Conservation (phyloP, 441 rosid species). For the Mallotus japonicus region DNA sequence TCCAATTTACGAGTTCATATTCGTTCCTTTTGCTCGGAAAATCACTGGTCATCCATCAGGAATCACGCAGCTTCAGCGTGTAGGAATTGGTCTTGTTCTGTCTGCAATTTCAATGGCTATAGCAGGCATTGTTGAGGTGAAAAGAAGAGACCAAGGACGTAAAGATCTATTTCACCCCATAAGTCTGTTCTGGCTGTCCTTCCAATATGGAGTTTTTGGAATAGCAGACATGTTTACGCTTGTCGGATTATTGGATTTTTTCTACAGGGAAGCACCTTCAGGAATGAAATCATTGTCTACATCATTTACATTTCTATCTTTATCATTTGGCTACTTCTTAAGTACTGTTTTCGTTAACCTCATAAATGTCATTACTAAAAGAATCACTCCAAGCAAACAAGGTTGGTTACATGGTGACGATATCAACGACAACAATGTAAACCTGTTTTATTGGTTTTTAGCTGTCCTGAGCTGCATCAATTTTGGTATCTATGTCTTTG, state of each 20-base stretch:
- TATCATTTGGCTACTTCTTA: constrained; percentile 43
- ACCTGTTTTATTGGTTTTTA: constrained; percentile 45
- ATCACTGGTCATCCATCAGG: constrained; percentile 45
- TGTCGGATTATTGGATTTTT: constrained; percentile 46
- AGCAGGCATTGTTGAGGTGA: constrained; percentile 40
- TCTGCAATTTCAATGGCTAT: constrained; percentile 42
- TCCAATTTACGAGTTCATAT: constrained; percentile 37
- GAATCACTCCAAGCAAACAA: constrained; percentile 25
- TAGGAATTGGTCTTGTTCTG: constrained; percentile 46
- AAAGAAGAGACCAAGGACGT: constrained; percentile 33
- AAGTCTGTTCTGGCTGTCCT: constrained; percentile 45
- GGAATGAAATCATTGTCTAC: constrained; percentile 50
- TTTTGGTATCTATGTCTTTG: constrained; percentile 32
- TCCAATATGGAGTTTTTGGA: constrained; percentile 48
- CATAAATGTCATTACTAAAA: constrained; percentile 34
- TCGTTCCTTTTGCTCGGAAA: constrained; percentile 41
- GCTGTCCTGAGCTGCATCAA: constrained; percentile 47
- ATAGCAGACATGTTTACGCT: constrained; percentile 51
- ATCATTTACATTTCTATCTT: constrained; percentile 39
- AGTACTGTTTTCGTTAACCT: constrained; percentile 36
- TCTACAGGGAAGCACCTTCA: constrained; percentile 44
- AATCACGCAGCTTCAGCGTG: constrained; percentile 45
- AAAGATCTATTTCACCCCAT: constrained; percentile 7
- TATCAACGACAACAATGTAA: constrained; percentile 32
- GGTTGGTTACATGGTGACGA: constrained; percentile 47